Evolutionary conservation across 768 basidiomycete species (phyloP), one percentile per base, ranked within the genome.

Genomic region (Phaeotremella skinneri): DNA sequence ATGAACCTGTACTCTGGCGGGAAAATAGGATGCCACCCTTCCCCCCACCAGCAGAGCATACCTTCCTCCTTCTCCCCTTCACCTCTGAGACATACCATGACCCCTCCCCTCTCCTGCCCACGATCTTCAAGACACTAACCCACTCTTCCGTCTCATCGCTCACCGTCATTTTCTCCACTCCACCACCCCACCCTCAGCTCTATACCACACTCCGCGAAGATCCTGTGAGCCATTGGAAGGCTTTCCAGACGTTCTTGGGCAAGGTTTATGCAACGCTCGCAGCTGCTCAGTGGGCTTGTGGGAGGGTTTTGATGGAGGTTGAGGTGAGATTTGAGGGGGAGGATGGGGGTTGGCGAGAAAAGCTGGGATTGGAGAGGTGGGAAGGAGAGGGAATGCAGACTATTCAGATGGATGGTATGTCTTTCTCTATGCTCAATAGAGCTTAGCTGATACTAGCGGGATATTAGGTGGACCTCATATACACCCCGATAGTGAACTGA

Each of bases 221-320:
- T n/a, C 68, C 73, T 4, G 41, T 57, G 4, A 45, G 41, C 4
- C 55, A 74, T 29, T 97, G 87, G 85, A 79, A 84, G 52, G 80
- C 81, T 20, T 81, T 92, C 2, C 90, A 93, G 78, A 78, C 82
- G 9, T 81, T 93, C 47, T 81, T 97, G 61, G 89, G 89, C 0
- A 87, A 84, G 69, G 83, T 89, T 37, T 96, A 97, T 75, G 88
- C 90, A 2, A 53, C 55, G 17, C 43, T 70, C 7, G 86, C 88
- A 64, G 88, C 89, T n/a, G 87, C 87, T 14, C 85, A 83, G 66
- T 82, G 85, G 41, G 81, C 83, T 34, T 74, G 81, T 66, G 84
- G 83, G 72, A 87, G 84, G 62, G 78, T 91, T 41, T 80, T 90
- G 56, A 83, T 92, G 81, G 81, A 87, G 54, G 80, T 94, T 49